Base-by-base conservation (phyloP, 768 basidiomycete genomes). In the Pleurotus salmoneostramineus region DNA sequence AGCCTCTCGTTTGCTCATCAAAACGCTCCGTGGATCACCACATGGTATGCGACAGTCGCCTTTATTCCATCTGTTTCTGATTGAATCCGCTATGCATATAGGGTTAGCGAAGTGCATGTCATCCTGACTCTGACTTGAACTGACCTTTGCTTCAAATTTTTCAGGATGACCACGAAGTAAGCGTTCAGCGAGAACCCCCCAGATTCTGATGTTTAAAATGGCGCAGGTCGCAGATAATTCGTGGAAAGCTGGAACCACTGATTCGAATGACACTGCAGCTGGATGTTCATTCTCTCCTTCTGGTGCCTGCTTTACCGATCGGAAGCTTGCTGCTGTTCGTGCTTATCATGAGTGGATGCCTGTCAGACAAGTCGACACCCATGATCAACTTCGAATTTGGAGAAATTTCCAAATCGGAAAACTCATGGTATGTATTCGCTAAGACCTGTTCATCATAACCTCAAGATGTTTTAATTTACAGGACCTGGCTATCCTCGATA, bases 311-410 rank as follows among this genome's bases (percentile, higher is more conserved):
- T 84, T 84, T 69, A 81, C 81, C 3, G 80, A 84, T 63, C 70
- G 84, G 34, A 85, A 85, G 66, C 67, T 83, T 1, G 82, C 83
- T 35, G 84, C 81, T 3, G 77, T 84, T 17, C 71, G 82, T 33
- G 82, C 81, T 0, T 83, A 83, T 63, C 81, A 84, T 62, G 83
- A 84, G 60, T 84, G 83, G 83, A 76, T 85, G 71, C 83, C 83
- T 8, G 81, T 85, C 58, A 74, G 84, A 3, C 81, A 84, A 59
- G 80, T 85, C 12, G 76, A 76, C 40, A 73, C 75, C 1, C 75
- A 77, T 52, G 81, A 84, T 66, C 75, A 80, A 61, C 75, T 84
- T 11, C 74, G 83, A 21, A 84, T 84, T 51, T 85, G 82, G 82
- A 76, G 83, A 35, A 83, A 82, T 64, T 84, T 86, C 70, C 79